Percentiles rank a stretch among this genome's conserved stretches.
Conservation (phyloP, 371 early-diverging fungal species). For the Neoconidiobolus thromboides region DNA sequence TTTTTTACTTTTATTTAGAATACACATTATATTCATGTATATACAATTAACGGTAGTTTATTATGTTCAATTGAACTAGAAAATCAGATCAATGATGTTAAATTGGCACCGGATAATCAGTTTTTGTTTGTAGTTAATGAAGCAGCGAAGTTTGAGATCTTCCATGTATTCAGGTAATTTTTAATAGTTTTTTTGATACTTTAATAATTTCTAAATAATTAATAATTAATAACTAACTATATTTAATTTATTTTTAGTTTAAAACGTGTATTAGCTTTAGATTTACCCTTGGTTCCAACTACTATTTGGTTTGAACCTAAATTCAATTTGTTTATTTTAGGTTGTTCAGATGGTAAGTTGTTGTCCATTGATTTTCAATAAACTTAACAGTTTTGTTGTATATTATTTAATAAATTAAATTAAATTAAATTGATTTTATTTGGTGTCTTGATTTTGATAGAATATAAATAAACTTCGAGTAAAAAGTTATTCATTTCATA, state of each 20-base stretch:
- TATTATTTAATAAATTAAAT: too few relatives aligned
- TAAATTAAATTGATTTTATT: too few relatives aligned
- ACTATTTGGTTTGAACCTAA: not conserved
- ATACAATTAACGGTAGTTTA: not conserved
- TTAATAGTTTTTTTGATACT: not conserved
- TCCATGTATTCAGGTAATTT: not conserved
- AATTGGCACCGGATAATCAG: not conserved
- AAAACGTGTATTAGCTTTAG: not conserved
- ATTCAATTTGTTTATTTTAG: not conserved
- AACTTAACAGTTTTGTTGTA: too few relatives aligned
- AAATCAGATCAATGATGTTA: not conserved
- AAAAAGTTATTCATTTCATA: too few relatives aligned
- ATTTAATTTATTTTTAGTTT: not conserved
- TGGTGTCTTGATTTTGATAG: too few relatives aligned
- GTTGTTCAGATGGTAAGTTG: not conserved
- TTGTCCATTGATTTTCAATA: conserved; percentile 1
- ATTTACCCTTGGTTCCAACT: conserved; percentile 1
- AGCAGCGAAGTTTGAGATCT: not conserved
- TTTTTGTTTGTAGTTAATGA: not conserved
- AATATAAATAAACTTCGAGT: too few relatives aligned
- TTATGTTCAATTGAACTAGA: not conserved
- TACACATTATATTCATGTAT: not conserved
- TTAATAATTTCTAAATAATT: too few relatives aligned
- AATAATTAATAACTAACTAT: not conserved
- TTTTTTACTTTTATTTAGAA: not conserved